These are phyloP conservation scores for Camellia sinensis DNA, from an alignment of 148 eudicot species.

Conservation along the genomic window DNA sequence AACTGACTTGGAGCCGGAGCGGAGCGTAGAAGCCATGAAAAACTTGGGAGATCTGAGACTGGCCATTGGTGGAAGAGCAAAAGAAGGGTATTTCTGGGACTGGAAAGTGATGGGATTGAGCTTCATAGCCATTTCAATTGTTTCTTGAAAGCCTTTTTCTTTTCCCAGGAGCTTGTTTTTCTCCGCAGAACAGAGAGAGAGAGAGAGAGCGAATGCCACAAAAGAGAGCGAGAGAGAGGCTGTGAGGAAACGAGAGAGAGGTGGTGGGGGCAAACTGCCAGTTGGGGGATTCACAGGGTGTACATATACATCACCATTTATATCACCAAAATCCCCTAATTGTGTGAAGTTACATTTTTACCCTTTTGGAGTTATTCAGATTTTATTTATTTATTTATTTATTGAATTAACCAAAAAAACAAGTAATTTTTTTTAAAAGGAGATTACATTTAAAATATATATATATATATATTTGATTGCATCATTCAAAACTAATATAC, in stretches of 20 bases:
- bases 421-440: too few relatives aligned
- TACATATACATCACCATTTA: neutral
- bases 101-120: slow-evolving; percentile 28
- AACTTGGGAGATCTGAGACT: slow-evolving; percentile 38
- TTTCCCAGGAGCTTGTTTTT: slow-evolving; percentile 10
- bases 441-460: too few relatives aligned
- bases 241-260: neutral
- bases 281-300: neutral
- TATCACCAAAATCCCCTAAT: neutral
- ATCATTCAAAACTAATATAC: too few relatives aligned
- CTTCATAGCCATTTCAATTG: slow-evolving; percentile 35
- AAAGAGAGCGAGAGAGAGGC: neutral
- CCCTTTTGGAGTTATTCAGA: neutral
- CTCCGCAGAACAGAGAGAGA: slow-evolving; percentile 22
- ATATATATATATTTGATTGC: too few relatives aligned
- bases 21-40: slow-evolving; percentile 42
- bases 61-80: slow-evolving; percentile 20
- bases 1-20: slow-evolving; percentile 34
- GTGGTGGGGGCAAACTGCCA: neutral
- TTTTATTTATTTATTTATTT: neutral
- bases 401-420: too few relatives aligned
- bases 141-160: neutral
- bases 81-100: slow-evolving; percentile 29
- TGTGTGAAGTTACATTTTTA: neutral
- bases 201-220: neutral